Conservation (phyloP, 2,329 filamentous ascomycete species). For the Aspergillus sp. region DNA sequence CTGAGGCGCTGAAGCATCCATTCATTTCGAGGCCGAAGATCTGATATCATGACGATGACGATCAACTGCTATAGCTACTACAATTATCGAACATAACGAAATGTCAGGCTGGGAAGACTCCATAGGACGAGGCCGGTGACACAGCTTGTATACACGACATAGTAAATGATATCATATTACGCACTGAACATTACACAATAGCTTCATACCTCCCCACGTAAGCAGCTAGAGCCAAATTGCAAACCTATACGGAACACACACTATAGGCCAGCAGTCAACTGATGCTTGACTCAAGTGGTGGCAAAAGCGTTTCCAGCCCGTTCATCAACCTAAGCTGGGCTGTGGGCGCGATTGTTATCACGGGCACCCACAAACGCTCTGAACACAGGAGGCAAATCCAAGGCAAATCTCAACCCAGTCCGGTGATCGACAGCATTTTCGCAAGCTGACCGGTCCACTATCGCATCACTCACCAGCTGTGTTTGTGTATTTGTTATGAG, state of each 20-base stretch:
- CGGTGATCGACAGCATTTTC: no score
- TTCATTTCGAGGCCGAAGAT: slow-evolving; percentile 64
- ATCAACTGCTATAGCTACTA: no score
- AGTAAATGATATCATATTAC: slow-evolving; percentile 1
- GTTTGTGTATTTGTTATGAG: no score
- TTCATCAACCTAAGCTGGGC: no score
- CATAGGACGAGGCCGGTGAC: background rate
- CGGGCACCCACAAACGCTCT: no score
- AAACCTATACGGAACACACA: background rate
- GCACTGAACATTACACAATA: background rate
- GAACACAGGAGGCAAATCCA: background rate
- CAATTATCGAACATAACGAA: background rate
- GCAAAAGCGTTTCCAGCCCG: background rate
- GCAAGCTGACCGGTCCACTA: no score
- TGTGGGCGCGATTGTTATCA: no score
- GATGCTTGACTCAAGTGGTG: background rate
- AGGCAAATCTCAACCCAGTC: background rate
- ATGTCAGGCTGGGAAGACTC: background rate
- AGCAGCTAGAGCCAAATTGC: background rate
- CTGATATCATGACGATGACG: background rate
- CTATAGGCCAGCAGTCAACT: background rate
- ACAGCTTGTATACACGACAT: background rate
- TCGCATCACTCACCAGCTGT: no score
- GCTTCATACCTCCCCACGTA: background rate
- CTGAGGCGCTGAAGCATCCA: slow-evolving; percentile 82